Evolutionary conservation across 1,139 yeast species (phyloP).

Genomic region (Sugiyamaella paludigena): DNA sequence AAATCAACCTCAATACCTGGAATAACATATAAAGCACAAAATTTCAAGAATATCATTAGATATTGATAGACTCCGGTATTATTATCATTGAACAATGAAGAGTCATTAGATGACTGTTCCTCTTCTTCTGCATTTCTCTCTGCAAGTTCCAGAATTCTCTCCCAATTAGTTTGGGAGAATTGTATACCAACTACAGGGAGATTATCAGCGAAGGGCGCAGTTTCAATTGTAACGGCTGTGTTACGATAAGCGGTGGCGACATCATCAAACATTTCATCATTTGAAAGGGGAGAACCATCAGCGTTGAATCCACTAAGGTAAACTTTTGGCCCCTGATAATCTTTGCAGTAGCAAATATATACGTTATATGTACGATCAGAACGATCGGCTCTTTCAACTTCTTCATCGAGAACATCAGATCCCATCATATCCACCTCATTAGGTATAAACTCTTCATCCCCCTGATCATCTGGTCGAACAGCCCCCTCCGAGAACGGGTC

Average conservation of each 20-base stretch:
- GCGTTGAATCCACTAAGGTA: conserved; percentile 83
- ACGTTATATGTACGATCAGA: conserved; percentile 74
- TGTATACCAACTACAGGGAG: too few species aligned
- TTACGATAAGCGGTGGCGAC: conserved; percentile 87
- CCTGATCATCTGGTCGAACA: too few species aligned
- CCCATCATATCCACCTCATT: conserved; percentile 22
- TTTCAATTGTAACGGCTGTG: conserved; percentile 94
- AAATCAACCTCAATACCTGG: too few species aligned
- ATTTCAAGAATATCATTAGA: too few species aligned
- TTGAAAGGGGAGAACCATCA: conserved; percentile 80
- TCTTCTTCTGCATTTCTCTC: too few species aligned
- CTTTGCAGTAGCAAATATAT: conserved; percentile 87
- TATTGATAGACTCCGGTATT: too few species aligned
- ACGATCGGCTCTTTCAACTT: conserved; percentile 33
- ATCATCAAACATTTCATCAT: conserved; percentile 91
- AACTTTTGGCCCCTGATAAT: conserved; percentile 93
- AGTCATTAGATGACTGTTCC: too few species aligned
- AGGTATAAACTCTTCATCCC: too few species aligned
- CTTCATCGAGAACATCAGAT: conserved; percentile 50
- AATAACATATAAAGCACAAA: too few species aligned
- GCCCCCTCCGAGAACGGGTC: too few species aligned
- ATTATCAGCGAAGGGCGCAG: conserved; percentile 84
- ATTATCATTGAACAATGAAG: too few species aligned
- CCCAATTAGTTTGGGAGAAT: conserved; percentile 66
- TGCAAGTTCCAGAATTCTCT: too few species aligned